phyloP scores from a whole-genome alignment of 2,329 filamentous ascomycete genomes.

The Trichoderma asperellum region DNA sequence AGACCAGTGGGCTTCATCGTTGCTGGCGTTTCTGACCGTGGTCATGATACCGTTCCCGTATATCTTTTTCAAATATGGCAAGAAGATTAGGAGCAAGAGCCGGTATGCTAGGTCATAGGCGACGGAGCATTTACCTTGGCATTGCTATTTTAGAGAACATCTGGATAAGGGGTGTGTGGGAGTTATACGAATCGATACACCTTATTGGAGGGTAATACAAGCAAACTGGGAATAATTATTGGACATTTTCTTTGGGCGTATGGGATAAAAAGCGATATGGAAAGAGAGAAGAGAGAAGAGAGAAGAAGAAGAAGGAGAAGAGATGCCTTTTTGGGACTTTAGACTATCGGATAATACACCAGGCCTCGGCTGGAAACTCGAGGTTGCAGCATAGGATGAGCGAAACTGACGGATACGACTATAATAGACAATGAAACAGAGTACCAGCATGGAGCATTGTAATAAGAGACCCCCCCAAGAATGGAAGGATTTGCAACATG shows the following conservation, averaged over 20 bases:
- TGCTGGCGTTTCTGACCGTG: conserved; percentile 64
- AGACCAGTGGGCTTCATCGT: conserved; percentile 68
- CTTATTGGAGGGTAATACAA: conserved; percentile 15
- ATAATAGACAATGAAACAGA: conserved; percentile 1
- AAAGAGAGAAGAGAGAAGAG: conserved; percentile 3
- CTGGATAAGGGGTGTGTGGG: background rate
- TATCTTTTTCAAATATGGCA: conserved; percentile 65
- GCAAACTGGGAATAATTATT: conserved; percentile 1
- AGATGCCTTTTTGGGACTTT: background rate
- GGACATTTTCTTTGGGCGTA: conserved; percentile 2
- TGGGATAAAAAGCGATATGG: background rate
- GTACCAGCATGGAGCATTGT: background rate
- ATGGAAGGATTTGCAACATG: conserved; percentile 15
- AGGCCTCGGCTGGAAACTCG: conserved; percentile 1
- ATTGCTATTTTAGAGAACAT: background rate
- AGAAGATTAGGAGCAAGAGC: conserved; percentile 58
- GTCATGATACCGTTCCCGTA: conserved; percentile 68
- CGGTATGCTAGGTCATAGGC: conserved; percentile 51
- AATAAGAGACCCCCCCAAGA: background rate
- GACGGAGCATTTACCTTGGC: background rate
- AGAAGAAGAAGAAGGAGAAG: background rate
- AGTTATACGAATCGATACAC: background rate
- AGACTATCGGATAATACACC: conserved; percentile 21
- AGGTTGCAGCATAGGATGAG: conserved; percentile 14
- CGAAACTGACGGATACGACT: conserved; percentile 13